phyloP scores from a whole-genome alignment of 1,284 basidiomycete species.

The Acaromyces ingoldii region DNA sequence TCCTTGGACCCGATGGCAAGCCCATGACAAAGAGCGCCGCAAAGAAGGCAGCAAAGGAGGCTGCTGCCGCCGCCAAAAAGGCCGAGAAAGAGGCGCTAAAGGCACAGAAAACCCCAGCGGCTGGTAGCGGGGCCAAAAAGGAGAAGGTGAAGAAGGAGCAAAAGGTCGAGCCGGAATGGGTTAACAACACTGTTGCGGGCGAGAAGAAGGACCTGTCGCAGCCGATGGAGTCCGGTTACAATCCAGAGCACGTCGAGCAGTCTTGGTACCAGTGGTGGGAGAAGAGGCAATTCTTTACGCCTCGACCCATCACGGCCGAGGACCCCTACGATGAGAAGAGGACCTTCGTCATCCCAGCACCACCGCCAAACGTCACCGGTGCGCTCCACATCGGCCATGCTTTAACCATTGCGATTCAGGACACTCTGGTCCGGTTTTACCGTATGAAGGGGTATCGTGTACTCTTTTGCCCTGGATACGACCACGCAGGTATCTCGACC shows the following conservation, averaged over 20 bases:
- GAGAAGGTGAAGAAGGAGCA: conserved; percentile 48
- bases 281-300: conserved; percentile 81
- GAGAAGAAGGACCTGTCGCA: conserved; percentile 63
- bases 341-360: conserved; percentile 80
- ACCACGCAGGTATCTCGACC: conserved; percentile 97
- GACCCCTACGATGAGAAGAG: conserved; percentile 46
- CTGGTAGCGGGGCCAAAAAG: conserved; percentile 36
- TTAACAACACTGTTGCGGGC: conserved; percentile 42
- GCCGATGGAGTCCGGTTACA: conserved; percentile 85
- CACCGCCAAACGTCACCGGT: conserved; percentile 98
- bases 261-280: conserved; percentile 99
- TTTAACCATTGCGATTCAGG: conserved; percentile 87
- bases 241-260: conserved; percentile 88
- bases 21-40: conserved; percentile 14
- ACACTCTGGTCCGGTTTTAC: conserved; percentile 57
- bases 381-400: conserved; percentile 95
- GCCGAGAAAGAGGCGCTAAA: conserved; percentile 31
- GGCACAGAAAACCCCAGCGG: conserved; percentile 25
- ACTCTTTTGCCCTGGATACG: conserved; percentile 88
- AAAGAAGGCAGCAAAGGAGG: conserved; percentile 33
- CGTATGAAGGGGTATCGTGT: conserved; percentile 86
- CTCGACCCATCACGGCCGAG: conserved; percentile 53
- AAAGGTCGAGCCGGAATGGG: conserved; percentile 44
- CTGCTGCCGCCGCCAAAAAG: conserved; percentile 41
- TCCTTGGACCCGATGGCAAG: conserved; percentile 13